A percentile compares a stretch with the other conserved stretches of the same genome.
Conservation (phyloP, 2,329 filamentous ascomycete genomes). For the Tricladium varicosporioides region DNA sequence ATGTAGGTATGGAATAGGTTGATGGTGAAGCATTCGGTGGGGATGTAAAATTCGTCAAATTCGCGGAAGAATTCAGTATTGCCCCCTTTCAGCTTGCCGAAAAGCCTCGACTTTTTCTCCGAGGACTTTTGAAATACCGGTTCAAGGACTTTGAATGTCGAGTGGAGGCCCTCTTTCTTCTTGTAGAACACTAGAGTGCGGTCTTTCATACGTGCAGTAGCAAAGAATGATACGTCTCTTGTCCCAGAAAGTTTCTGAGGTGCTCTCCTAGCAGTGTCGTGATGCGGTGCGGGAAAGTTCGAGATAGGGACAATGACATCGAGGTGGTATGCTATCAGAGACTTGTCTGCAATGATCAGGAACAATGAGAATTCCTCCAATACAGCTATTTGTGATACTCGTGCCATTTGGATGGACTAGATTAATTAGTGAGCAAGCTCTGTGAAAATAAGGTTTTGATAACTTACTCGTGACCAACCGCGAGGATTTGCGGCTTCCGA, state of each 20-base stretch:
- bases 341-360: constrained; percentile 86
- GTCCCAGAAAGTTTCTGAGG: constrained; percentile 84
- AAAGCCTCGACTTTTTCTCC: constrained; percentile 73
- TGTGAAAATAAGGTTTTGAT: background rate
- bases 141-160: constrained; percentile 94
- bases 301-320: constrained; percentile 73
- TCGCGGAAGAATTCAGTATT: constrained; percentile 95
- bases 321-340: constrained; percentile 88
- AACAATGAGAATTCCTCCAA: constrained; percentile 95
- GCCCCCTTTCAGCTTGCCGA: constrained; percentile 53
- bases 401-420: constrained; percentile 68
- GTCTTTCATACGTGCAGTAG: constrained; percentile 95
- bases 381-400: constrained; percentile 89
- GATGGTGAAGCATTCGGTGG: constrained; percentile 89
- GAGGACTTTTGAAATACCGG: constrained; percentile 91
- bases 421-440: too few relatives aligned
- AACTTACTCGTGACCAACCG: constrained; percentile 80
- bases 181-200: constrained; percentile 95
- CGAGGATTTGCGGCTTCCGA: constrained; percentile 86
- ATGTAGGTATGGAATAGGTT: constrained; percentile 96
- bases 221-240: constrained; percentile 95
- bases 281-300: constrained; percentile 57
- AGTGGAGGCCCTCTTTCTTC: constrained; percentile 87
- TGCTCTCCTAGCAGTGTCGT: constrained; percentile 77
- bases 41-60: constrained; percentile 98